Evolutionary conservation across 202 grass and related monocot species (phyloP), one percentile per base, ranked within the genome.

Genomic region (Panicum hallii): DNA sequence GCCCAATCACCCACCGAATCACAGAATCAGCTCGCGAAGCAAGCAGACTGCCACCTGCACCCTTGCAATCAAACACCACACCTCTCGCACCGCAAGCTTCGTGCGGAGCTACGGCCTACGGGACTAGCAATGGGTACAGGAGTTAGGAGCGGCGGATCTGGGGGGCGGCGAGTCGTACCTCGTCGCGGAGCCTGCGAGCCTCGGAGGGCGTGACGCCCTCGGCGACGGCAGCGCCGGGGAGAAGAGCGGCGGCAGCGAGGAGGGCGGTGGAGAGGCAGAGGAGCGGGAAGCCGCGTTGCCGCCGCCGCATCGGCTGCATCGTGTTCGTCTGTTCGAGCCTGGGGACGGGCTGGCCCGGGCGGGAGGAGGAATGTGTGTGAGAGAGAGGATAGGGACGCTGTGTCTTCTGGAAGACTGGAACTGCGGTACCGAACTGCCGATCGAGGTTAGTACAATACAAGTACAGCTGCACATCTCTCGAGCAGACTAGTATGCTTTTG

Each of bases 141-240:
- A 30, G 20, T 34, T 43, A 55, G n/a, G 56, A 77, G 48, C 1
- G 43, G 54, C 45, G 67, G 83, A 83, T 70, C 70, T 81, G 83
- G 57, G 74, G 41, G 0, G 22, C 28, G 36, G 62, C 32, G 32
- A 32, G 45, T 30, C 65, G 23, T 82, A 95, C 95, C 95, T 98
- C 95, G 55, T 95, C 93, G 57, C 95, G 89, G 57, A 98, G 89
- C 81, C 79, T 89, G 74, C 81, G 90, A 23, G 95, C 95, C 80
- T 98, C 93, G 19, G 86, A 73, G 6, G 87, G 89, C 26, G 90
- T 87, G 34, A 98, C 95, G 52, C 95, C 93, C 74, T 95, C 91
- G 1, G 91, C 89, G 10, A 85, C 47, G 69, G 82, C 78, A 5
- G 64, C 23, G 43, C 45, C 26, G 10, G 89, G 64, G 74, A 77